Percentiles rank a stretch among this genome's conserved stretches.
These are phyloP conservation scores for Triticum timopheevii DNA, from an alignment of 176 grass and related monocot species.

Conservation along the genomic window DNA sequence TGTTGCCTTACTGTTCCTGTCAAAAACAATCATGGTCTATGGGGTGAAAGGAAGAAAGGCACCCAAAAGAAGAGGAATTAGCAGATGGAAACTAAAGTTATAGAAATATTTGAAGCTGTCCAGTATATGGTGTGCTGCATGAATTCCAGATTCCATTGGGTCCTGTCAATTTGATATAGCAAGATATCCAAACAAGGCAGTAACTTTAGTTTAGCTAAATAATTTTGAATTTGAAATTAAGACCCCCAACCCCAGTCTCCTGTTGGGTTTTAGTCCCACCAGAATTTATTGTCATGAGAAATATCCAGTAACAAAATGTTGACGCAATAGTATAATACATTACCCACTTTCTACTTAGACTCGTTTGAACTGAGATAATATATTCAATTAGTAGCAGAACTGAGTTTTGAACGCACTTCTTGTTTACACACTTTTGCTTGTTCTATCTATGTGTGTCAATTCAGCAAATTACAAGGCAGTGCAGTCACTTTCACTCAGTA, in stretches of 20 bases:
- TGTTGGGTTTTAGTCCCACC: background rate
- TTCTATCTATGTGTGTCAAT: conserved; percentile 28
- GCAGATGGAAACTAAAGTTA: background rate
- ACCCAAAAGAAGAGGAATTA: background rate
- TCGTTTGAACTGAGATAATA: background rate
- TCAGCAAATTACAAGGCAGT: conserved; percentile 97
- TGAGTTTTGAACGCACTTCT: background rate
- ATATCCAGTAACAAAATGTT: background rate
- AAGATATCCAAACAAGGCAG: background rate
- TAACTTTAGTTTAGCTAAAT: background rate
- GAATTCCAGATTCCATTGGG: background rate
- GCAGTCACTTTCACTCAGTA: conserved; percentile 84
- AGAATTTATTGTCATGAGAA: background rate
- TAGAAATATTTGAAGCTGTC: background rate
- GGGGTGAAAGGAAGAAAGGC: conserved; percentile 1
- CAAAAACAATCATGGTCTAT: background rate
- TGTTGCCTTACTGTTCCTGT: background rate
- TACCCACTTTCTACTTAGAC: background rate
- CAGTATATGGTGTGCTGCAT: background rate
- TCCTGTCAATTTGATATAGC: background rate
- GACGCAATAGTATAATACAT: background rate
- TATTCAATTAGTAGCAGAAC: background rate
- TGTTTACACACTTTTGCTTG: conserved; percentile 25
- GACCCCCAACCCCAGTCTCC: background rate
- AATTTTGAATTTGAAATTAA: background rate